Percentiles rank a stretch among this genome's conserved stretches.
Conservation (phyloP, 768 basidiomycete genomes). For the Kwoniella botswanensis region DNA sequence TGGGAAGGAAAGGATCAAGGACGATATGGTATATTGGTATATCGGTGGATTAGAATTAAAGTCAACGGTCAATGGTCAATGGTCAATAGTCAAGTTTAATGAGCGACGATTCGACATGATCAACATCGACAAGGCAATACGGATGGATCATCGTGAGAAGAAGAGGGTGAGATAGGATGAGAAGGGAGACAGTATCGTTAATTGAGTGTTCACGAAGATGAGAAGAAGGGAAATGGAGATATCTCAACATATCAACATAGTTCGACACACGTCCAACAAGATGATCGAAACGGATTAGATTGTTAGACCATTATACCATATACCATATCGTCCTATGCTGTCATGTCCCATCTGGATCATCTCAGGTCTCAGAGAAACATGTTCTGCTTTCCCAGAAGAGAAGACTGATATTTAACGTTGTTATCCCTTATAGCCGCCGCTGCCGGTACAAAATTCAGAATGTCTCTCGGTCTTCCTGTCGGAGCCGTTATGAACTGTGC, state of each 20-base stretch:
- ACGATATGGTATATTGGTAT: constrained; percentile 1
- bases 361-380: neutral
- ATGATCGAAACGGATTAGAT: neutral
- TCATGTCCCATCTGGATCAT: neutral
- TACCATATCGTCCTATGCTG: neutral
- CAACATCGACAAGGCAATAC: neutral
- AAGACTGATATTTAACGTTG: constrained; percentile 2
- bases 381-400: too few relatives aligned
- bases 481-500: constrained; percentile 86
- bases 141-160: too few relatives aligned
- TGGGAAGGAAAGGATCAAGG: constrained; percentile 1
- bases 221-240: too few relatives aligned
- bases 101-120: neutral
- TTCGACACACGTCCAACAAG: neutral
- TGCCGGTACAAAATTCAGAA: constrained; percentile 92
- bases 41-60: neutral
- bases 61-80: neutral
- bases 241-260: neutral
- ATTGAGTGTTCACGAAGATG: too few relatives aligned
- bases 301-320: neutral
- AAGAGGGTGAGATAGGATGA: too few relatives aligned
- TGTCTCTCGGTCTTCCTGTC: constrained; percentile 65
- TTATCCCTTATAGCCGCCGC: constrained; percentile 50
- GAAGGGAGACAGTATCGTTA: too few relatives aligned
- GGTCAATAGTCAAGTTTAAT: neutral